Evolutionary conservation across 2,329 filamentous ascomycete species (phyloP).

Genomic region (Dothideomycetidae sp.): DNA sequence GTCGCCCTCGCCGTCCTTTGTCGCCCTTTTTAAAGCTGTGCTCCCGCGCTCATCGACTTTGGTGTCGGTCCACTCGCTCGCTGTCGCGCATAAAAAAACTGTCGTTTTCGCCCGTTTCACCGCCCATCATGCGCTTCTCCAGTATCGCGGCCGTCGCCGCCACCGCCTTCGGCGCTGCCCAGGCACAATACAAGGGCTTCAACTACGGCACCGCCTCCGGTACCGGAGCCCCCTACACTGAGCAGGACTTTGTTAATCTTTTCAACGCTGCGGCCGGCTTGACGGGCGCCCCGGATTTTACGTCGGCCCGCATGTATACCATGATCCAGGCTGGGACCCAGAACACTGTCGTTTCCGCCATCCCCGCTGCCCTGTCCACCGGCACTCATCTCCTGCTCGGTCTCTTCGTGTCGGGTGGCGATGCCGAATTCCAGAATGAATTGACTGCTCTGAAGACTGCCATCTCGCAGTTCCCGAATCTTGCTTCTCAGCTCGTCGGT

Average conservation of each 20-base stretch:
- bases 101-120: too few species aligned
- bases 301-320: constrained; percentile 59
- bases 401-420: constrained; percentile 62
- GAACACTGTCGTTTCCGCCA: constrained; percentile 50
- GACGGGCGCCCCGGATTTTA: constrained; percentile 44
- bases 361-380: constrained; percentile 70
- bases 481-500: constrained; percentile 58
- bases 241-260: constrained; percentile 51
- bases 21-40: too few species aligned
- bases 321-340: constrained; percentile 44
- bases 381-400: constrained; percentile 68
- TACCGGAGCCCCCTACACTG: constrained; percentile 44
- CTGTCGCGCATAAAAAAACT: too few species aligned
- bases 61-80: too few species aligned
- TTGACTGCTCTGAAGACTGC: constrained; percentile 56
- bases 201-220: constrained; percentile 55
- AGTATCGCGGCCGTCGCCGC: not conserved
- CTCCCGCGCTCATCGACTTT: too few species aligned
- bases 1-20: too few species aligned
- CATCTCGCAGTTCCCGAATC: constrained; percentile 53
- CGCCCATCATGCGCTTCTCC: not conserved
- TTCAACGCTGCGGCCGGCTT: constrained; percentile 50
- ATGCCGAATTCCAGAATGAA: constrained; percentile 54
- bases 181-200: constrained; percentile 31
- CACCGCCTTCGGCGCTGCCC: not conserved